A percentile compares a stretch with the other conserved stretches of the same genome.
These are phyloP conservation scores for Furcasterigmium sp. DNA, from an alignment of 2,329 filamentous ascomycete species.

Conservation along the genomic window DNA sequence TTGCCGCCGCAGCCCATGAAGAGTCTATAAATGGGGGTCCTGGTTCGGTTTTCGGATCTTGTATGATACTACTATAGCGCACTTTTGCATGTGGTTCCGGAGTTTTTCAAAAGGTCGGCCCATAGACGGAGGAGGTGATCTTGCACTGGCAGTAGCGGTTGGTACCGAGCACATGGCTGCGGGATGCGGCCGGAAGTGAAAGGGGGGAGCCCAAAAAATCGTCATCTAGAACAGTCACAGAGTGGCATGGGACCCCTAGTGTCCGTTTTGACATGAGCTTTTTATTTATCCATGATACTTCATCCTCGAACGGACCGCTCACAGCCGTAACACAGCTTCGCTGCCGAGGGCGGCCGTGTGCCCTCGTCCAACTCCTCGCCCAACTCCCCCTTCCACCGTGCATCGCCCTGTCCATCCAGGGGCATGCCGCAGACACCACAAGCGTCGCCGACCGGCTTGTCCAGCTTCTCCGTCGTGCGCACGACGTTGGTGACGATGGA, in stretches of 20 bases:
- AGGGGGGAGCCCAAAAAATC: no score
- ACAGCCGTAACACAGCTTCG: slow-evolving; percentile 67
- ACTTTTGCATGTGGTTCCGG: neutral
- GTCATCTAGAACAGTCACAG: no score
- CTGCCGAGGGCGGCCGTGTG: slow-evolving; percentile 17
- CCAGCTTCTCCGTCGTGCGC: slow-evolving; percentile 79
- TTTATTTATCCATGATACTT: no score
- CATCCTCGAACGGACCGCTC: slow-evolving; percentile 56
- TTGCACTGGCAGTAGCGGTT: no score
- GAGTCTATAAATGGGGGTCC: slow-evolving; percentile 15
- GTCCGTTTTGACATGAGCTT: no score
- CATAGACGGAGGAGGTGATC: no score
- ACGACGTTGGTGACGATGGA: slow-evolving; percentile 95
- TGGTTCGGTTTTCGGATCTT: neutral
- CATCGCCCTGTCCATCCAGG: slow-evolving; percentile 57
- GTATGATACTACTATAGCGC: neutral
- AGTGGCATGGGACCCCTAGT: no score
- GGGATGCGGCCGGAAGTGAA: no score
- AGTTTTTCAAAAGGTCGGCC: neutral
- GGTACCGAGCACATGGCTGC: no score
- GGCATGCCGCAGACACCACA: slow-evolving; percentile 69
- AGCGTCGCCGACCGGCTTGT: slow-evolving; percentile 34
- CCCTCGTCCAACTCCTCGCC: slow-evolving; percentile 32
- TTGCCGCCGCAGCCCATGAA: slow-evolving; percentile 34
- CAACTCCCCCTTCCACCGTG: slow-evolving; percentile 57